phyloP scores from a whole-genome alignment of 768 basidiomycete species.

The Suillus fuscotomentosus region DNA sequence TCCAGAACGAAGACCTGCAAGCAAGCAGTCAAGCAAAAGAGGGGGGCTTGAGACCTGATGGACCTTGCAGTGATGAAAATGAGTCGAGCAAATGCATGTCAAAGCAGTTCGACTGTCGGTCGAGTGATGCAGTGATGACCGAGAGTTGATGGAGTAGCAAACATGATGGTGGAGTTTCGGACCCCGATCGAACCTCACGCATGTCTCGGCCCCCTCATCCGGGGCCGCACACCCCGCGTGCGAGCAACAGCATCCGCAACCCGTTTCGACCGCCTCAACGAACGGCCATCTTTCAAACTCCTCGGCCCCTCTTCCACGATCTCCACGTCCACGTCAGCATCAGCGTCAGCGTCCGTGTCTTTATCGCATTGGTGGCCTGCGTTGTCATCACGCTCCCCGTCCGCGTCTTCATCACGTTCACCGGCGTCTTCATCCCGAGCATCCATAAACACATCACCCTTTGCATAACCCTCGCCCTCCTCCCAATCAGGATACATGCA shows the following conservation, averaged over 20 bases:
- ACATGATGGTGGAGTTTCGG: neutral
- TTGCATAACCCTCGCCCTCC: conserved; percentile 6
- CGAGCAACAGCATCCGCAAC: conserved; percentile 61
- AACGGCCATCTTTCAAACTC: conserved; percentile 4
- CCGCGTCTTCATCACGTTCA: neutral
- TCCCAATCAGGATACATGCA: conserved; percentile 59
- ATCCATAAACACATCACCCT: conserved; percentile 1
- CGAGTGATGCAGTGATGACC: neutral
- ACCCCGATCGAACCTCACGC: conserved; percentile 15
- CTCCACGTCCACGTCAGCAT: neutral
- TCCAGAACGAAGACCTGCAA: conserved; percentile 7
- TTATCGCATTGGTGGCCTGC: neutral
- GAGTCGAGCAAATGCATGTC: neutral
- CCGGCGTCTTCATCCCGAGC: neutral
- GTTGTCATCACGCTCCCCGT: neutral
- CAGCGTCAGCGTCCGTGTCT: conserved; percentile 13
- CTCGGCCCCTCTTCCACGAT: conserved; percentile 6
- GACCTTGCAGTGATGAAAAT: neutral
- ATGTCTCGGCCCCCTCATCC: conserved; percentile 25
- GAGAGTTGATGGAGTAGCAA: neutral
- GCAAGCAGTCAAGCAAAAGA: conserved; percentile 3
- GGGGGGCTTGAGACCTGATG: neutral
- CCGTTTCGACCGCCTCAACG: conserved; percentile 54
- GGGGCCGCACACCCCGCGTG: conserved; percentile 38
- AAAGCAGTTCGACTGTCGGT: neutral